Base-by-base conservation (phyloP, 768 basidiomycete genomes). In the Pholiota conissans region DNA sequence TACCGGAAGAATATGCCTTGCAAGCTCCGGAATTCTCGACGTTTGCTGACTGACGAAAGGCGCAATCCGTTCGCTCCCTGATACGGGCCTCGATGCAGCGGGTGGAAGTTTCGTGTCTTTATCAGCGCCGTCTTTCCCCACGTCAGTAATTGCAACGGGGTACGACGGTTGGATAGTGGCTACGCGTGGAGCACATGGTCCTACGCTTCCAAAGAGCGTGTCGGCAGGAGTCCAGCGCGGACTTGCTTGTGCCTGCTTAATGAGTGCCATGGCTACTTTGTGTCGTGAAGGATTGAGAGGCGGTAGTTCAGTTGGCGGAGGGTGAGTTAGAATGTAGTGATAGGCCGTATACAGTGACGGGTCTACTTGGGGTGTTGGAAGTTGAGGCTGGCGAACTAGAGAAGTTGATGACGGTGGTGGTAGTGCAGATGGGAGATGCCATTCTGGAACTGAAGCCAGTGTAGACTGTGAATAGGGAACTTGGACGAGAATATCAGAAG, bases 391-490 rank as follows among this genome's bases (percentile, higher is more conserved):
- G 16, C 63, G 67, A 27, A 64, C 39, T 32, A 64, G 64, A 28
- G 65, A 65, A 26, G 65, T 63, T 20, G 62, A 56, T 1, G 65
- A 59, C 0, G 66, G 55, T 6, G 77, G 69, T 3, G 67, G n/a
- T n/a, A n/a, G 67, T 6, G 69, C 66, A 2, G 82, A 64, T 2
- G 87, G 89, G 0, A 92, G 75, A 67, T 91, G 90, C 84, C 88
- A 86, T 64, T 87, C 80, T 16, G 88, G 79, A 6, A 81, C 76
- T 6, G 78, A 74, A 3, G 88, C 80, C 22, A 93, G 82, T 3
- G 87, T 79, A 0, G 91, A 93, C 62, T 87, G 84, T 1, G 80
- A 80, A 65, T 93, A 93, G 3, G 90, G 88, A 0, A 91, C 81
- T 64, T 84, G 84, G 10, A 86, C 81, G 24, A 86, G 74, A 58